phyloP scores from a whole-genome alignment of 1,284 basidiomycete genomes.

The Pholiota adiposa region DNA sequence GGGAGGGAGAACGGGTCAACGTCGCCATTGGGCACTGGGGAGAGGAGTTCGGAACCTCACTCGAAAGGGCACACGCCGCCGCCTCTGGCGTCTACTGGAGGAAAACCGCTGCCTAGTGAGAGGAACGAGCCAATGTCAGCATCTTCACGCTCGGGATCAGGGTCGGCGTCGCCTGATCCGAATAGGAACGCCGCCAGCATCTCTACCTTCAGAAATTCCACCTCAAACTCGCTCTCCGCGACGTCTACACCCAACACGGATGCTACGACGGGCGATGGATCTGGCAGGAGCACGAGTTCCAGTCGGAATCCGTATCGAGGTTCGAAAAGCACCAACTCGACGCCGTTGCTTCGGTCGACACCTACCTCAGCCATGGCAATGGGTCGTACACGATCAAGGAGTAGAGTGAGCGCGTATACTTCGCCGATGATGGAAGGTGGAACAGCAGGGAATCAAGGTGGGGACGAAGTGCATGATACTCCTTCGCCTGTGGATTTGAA shows the following conservation, averaged over 20 bases:
- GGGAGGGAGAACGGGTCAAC: conserved; percentile 18
- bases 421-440: background rate
- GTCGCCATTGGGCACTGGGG: conserved; percentile 9
- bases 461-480: conserved; percentile 50
- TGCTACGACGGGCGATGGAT: background rate
- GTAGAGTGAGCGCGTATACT: conserved; percentile 16
- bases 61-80: background rate
- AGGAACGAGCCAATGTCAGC: background rate
- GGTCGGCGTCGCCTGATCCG: conserved; percentile 14
- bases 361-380: conserved; percentile 9
- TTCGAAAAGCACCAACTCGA: conserved; percentile 61
- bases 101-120: background rate
- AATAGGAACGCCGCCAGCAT: background rate
- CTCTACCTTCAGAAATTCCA: background rate
- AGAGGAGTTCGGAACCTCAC: background rate
- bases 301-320: conserved; percentile 37
- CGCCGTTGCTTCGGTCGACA: conserved; percentile 24
- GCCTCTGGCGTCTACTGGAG: background rate
- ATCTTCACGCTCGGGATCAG: conserved; percentile 11
- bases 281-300: background rate
- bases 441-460: background rate
- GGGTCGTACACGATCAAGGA: conserved; percentile 33
- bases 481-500: conserved; percentile 81
- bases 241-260: background rate
- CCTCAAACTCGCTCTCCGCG: background rate